Evolutionary conservation across 2,329 filamentous ascomycete genomes (phyloP).

Genomic region (Colletotrichum sp.): DNA sequence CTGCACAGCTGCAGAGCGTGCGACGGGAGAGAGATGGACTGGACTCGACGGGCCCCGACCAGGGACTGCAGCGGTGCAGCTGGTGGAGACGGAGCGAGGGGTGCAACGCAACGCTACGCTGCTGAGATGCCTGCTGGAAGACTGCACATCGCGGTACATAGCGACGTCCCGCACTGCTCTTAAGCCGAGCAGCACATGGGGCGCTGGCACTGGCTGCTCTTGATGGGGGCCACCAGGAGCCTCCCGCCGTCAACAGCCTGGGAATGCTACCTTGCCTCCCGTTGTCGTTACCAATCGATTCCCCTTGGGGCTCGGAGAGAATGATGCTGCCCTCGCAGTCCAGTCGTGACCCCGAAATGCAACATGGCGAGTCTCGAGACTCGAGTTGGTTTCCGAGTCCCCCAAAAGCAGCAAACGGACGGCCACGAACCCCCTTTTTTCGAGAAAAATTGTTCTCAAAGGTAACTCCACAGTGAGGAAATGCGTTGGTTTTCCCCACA

Average conservation of each 20-base stretch:
- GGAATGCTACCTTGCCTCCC: constrained; percentile 9
- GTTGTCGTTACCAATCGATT: constrained; percentile 10
- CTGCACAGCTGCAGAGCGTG: neutral
- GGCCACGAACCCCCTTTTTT: constrained; percentile 1
- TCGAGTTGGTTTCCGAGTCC: neutral
- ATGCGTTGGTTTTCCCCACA: constrained; percentile 20
- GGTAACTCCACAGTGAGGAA: constrained; percentile 11
- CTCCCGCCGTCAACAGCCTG: constrained; percentile 16
- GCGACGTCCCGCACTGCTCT: neutral
- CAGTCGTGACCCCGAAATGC: neutral
- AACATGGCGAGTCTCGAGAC: neutral
- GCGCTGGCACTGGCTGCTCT: neutral
- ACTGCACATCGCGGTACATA: neutral
- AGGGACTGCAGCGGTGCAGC: neutral
- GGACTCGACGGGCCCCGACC: neutral
- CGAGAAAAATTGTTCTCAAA: neutral
- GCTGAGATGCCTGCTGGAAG: neutral
- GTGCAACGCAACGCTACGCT: constrained; percentile 8
- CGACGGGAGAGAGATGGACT: neutral
- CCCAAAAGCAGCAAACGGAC: neutral
- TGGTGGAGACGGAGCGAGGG: neutral
- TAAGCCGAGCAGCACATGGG: neutral
- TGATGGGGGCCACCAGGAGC: constrained; percentile 17
- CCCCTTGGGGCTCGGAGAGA: neutral
- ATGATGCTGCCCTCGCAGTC: neutral